Evolutionary conservation across 306 rosid genomes (phyloP), one percentile per base, ranked within the genome.

Genomic region (Prunus salicina): DNA sequence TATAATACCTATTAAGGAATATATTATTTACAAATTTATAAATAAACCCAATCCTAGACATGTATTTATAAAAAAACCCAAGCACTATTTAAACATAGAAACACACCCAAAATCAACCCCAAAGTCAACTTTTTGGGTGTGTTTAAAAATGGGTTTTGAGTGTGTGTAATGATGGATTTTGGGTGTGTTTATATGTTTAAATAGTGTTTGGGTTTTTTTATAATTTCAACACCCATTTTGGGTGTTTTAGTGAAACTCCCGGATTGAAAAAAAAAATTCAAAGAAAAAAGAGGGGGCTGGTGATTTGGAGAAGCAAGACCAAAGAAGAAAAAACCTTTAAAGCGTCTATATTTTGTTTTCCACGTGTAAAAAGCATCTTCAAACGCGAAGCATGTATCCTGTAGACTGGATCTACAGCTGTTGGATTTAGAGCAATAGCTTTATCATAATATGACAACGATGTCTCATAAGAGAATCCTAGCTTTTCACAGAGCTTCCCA

Each of bases 331-430:
- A 34, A 79, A 94, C 98, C 98, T 94, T 90, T 73, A 92, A 79
- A 85, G 82, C 80, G 73, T 89, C 95, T 82, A 79, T 80, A 79
- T 85, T 88, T 73, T 87, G 89, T 82, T 89, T 89, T 83, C 92
- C 93, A 30, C 86, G 74, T 65, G 80, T 88, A 76, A 63, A 81
- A 47, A 94, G 89, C 56, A 91, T 86, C 91, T 94, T 94, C 81
- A 94, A 82, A 73, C 98, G 98, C 4, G 98, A 94, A 66, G 96
- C 97, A 85, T 94, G 98, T 93, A 94, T 89, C 84, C 98, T 92
- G 87, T 94, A 94, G 82, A 94, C 89, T 64, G 98, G 89, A 89
- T 94, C 98, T 72, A 90, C 97, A 73, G 98, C 98, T 80, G 95
- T 84, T 64, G 82, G 81, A 87, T 94, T 94, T 84, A 94, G 81